Base-by-base conservation (phyloP, 108 stramenopile genomes). In the Discostella pseudostelligera region DNA sequence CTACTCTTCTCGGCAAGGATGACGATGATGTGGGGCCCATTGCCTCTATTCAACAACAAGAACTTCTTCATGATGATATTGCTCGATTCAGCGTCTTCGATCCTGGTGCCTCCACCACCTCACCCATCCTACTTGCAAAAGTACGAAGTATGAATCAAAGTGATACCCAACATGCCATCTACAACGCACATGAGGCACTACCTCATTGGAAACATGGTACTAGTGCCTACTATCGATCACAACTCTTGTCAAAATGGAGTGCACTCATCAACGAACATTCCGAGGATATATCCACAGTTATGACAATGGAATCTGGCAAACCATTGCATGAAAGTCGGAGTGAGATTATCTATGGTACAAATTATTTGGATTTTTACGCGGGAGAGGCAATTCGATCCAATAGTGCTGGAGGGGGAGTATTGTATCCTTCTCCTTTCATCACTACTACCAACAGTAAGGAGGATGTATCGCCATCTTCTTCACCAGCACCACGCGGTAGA, bases 271-370 rank as follows among this genome's bases (percentile, higher is more conserved):
- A 67, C 32, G 76, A 77, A 43, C 50, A 71, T 29, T 42, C 70
- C 49, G 70, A 77, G 12, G 72, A 74, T 32, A 66, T 79, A 29
- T 62, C 57, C 8, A 42, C 13, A 36, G 37, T 57, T 13, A 50
- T 97, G 87, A 94, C 96, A 37, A 45, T 87, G 32, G 98, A 98
- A 71, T 87, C 84, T 54, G 98, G 98, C n/a, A 99, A 99, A 56
- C 94, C 98, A 2, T 57, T 90, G 20, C 39, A 86, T 14, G 98
- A 99, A 69, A 84, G 91, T 8, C 37, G 66, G 26, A 94, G 93
- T 8, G 98, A 99, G 82, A 76, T 98, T 3, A 65, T 47, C 1
- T 98, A 97, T 73, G 96, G 75, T 25, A 78, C 65, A 6, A 70
- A 80, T 29, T 99, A 96, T 67, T 39, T 97, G 29, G 89, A 96